Evolutionary conservation across 2,329 filamentous ascomycete species (phyloP), one percentile per base, ranked within the genome.

Genomic region (Plenodomus biglobosus): DNA sequence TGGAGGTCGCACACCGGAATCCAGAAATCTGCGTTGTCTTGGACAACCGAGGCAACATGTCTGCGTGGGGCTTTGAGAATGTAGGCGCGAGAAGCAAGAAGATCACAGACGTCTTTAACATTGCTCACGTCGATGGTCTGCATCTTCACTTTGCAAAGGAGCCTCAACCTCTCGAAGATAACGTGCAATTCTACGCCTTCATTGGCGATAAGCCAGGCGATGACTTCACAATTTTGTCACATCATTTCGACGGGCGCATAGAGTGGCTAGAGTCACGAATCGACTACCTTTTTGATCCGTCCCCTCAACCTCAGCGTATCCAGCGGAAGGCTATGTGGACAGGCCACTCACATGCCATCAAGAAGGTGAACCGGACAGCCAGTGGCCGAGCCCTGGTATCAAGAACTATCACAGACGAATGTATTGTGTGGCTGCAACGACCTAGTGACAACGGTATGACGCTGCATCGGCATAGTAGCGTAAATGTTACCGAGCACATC

Each of bases 31-130:
- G 91, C 58, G 80, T 97, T 19, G 85, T 92, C 8, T 78, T 96
- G 40, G 90, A 97, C 70, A 85, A 86, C n/a, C 77, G 80, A 40
- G 92, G 92, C 1, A 85, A 86, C 56, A 90, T 97, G 87, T 91
- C 89, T 35, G 90, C 90, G 0, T 96, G 92, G 89, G 92, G 90
- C 0, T 75, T 99, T 46, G 92, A 97, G 69, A 92, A 92, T 64
- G 82, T 95, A 17, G 86, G 87, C 30, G 85, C 83, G 60, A 90
- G 86, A 64, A 76, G 79, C 24, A 83, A 82, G 57, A 83, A 82
- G 50, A 78, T 81, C 3, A 79, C 84, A 21, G 84, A 85, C 53
- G 82, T 92, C n/a, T 95, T 94, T 75, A 94, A 90, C 64, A 85
- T 96, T 58, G 85, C 90, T 1, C 88, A 95, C 63, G 82, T 92